Percentiles rank a stretch among this genome's conserved stretches.
Conservation (phyloP, 2,329 filamentous ascomycete species). For the Thielaviopsis punctulata region DNA sequence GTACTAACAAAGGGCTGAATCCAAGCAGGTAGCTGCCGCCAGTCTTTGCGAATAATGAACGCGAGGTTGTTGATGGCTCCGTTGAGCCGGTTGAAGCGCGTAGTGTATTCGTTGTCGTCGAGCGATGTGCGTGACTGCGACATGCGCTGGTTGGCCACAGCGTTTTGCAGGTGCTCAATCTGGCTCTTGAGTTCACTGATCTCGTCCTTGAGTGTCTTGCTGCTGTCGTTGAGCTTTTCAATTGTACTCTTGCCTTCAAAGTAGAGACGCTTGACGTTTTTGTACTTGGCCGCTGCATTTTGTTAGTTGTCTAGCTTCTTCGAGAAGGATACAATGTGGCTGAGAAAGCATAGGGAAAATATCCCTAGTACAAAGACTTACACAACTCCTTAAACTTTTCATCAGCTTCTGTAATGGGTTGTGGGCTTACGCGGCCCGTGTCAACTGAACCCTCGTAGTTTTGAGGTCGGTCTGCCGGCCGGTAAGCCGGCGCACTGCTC, state of each 20-base stretch:
- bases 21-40: slow-evolving; percentile 68
- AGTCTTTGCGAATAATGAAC: slow-evolving; percentile 92
- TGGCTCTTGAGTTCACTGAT: slow-evolving; percentile 29
- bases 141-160: slow-evolving; percentile 88
- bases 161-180: slow-evolving; percentile 89
- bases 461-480: slow-evolving; percentile 1
- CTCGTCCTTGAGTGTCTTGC: background rate
- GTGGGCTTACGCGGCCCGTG: slow-evolving; percentile 38
- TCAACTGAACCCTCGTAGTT: slow-evolving; percentile 30
- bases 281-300: slow-evolving; percentile 75
- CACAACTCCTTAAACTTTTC: slow-evolving; percentile 41
- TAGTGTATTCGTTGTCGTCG: slow-evolving; percentile 86
- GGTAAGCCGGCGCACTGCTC: slow-evolving; percentile 6
- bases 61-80: slow-evolving; percentile 88
- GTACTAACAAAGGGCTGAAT: slow-evolving; percentile 63
- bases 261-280: slow-evolving; percentile 94
- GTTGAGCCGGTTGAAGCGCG: slow-evolving; percentile 77
- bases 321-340: too few species aligned
- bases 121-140: slow-evolving; percentile 86
- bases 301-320: background rate
- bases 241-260: slow-evolving; percentile 92
- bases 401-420: slow-evolving; percentile 30
- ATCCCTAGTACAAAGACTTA: too few species aligned
- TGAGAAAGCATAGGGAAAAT: too few species aligned
- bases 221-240: slow-evolving; percentile 42